Evolutionary conservation across 768 basidiomycete genomes (phyloP), one percentile per base, ranked within the genome.

Genomic region (Gautieria morchelliformis): DNA sequence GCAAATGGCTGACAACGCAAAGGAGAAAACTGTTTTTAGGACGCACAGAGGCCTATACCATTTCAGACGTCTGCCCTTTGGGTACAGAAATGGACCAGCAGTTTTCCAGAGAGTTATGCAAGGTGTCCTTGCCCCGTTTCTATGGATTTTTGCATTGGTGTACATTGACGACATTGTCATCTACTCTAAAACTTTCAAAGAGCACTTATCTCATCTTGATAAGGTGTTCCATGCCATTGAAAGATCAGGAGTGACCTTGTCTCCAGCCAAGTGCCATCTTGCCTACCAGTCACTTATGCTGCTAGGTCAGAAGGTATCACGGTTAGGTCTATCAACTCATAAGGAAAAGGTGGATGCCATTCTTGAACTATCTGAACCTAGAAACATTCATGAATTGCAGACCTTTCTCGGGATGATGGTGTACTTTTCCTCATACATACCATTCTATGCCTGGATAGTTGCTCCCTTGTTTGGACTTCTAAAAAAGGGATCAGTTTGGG

Each of bases 81-180:
- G 72, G 3, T 56, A 60, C 1, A 40, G 58, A 14, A 69, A 70
- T 50, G 66, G 58, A 1, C 75, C 75, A 0, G 63, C 69, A 1
- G 64, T 74, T 0, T 76, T 76, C 56, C 76, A 77, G 52, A 49
- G 72, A 19, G 61, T 74, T 2, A 76, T 78, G 74, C 72, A 75
- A 37, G 53, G 53, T 8, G 59, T 74, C 0, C 61, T 75, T 1
- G 62, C 70, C 0, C 71, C 69, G 0, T 74, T 61, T 52, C 60
- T 76, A 4, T 74, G 73, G 73, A 56, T 73, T 0, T 74, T 75
- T 50, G 58, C 71, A 1, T 49, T 73, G 12, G 74, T 75, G 0
- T 77, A 76, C 48, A 74, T 76, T 9, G 71, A 77, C 47, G 69
- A 77, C 47, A 75, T 76, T 1, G 66, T 75, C 0, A 64, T 75